A percentile compares a stretch with the other conserved stretches of the same genome.
phyloP scores from a whole-genome alignment of 2,329 filamentous ascomycete species.

The Simplicillium sp. region DNA sequence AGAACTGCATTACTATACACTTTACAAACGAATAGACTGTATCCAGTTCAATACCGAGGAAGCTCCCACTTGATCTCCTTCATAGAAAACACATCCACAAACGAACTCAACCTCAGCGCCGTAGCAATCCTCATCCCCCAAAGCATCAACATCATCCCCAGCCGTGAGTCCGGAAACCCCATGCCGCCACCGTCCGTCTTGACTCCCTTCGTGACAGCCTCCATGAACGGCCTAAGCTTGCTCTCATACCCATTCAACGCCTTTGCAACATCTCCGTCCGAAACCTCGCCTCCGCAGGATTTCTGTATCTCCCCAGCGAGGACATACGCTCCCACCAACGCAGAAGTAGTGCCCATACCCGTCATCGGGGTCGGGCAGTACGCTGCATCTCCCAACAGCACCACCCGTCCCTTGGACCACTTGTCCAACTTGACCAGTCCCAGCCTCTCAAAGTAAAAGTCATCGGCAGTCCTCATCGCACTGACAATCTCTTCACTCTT shows the following conservation, averaged over 20 bases:
- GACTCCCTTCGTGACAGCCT: conserved; percentile 18
- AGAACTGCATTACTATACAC: too few relatives aligned
- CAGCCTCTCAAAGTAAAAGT: conserved; percentile 36
- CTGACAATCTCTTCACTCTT: conserved; percentile 27
- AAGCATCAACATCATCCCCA: too few relatives aligned
- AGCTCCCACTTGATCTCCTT: too few relatives aligned
- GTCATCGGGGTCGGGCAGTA: conserved; percentile 37
- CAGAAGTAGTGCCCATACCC: conserved; percentile 41
- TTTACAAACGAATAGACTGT: too few relatives aligned
- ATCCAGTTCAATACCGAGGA: too few relatives aligned
- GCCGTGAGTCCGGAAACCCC: too few relatives aligned
- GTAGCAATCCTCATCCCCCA: too few relatives aligned
- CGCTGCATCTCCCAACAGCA: conserved; percentile 44
- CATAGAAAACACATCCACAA: too few relatives aligned
- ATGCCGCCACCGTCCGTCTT: conserved; percentile 7
- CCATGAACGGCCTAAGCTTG: conserved; percentile 33
- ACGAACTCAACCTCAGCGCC: too few relatives aligned
- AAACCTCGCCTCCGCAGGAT: conserved; percentile 15
- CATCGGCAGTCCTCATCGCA: conserved; percentile 25
- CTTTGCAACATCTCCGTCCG: conserved; percentile 11
- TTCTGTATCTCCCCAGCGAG: conserved; percentile 42
- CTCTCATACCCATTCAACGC: conserved; percentile 33
- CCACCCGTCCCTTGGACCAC: conserved; percentile 37
- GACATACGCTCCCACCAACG: conserved; percentile 42
- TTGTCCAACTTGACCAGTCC: conserved; percentile 32